Conservation (phyloP, 306 rosid genomes). For the Argentina anserina region DNA sequence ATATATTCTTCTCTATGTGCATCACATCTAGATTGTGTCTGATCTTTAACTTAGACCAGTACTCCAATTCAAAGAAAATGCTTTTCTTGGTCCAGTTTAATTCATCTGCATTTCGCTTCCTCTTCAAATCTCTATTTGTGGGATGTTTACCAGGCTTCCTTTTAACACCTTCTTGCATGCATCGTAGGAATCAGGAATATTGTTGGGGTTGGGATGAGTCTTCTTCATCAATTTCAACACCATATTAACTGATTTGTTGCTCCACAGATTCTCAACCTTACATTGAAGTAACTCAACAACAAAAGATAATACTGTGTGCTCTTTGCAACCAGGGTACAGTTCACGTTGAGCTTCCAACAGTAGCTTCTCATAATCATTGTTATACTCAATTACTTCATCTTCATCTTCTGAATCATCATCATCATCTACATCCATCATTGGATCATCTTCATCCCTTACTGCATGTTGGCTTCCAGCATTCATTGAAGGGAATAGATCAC, state of each 20-base stretch:
- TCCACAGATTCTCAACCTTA: neutral
- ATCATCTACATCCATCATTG: no score
- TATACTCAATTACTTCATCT: no score
- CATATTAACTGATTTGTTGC: neutral
- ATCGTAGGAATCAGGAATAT: neutral
- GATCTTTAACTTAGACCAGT: neutral
- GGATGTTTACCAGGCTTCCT: neutral
- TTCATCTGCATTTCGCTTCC: neutral
- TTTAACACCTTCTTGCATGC: neutral
- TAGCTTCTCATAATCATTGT: no score
- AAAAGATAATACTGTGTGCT: no score
- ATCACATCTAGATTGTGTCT: neutral
- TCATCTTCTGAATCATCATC: no score
- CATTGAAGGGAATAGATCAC: no score
- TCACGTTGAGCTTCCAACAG: no score
- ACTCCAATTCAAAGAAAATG: neutral
- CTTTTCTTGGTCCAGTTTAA: neutral
- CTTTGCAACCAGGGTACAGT: no score
- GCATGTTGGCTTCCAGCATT: no score
- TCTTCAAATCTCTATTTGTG: neutral
- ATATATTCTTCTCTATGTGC: slow-evolving; percentile 3
- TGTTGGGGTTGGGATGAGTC: neutral
- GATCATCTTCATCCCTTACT: no score
- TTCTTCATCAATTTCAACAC: neutral
- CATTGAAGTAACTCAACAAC: neutral